These are phyloP conservation scores for Phytopythium montanum DNA, from an alignment of 352 stramenopile genomes.

Conservation along the genomic window DNA sequence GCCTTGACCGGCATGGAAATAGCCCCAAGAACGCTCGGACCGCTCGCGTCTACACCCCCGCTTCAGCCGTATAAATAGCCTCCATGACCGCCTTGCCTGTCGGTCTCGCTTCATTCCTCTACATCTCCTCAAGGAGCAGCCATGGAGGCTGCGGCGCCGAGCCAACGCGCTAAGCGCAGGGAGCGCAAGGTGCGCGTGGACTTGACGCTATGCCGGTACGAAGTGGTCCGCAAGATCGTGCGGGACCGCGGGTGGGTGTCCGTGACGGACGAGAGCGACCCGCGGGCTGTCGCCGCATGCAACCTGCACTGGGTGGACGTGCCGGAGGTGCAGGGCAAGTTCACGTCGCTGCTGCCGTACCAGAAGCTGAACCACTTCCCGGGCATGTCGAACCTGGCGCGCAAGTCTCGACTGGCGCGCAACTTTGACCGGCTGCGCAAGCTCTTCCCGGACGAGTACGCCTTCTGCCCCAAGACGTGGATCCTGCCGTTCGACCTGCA, in stretches of 20 bases:
- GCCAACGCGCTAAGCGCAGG: slow-evolving; percentile 22
- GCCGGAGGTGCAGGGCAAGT: slow-evolving; percentile 87
- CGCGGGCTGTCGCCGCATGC: slow-evolving; percentile 57
- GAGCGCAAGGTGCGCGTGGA: slow-evolving; percentile 66
- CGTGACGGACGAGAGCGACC: slow-evolving; percentile 72
- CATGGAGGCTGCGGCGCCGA: slow-evolving; percentile 14
- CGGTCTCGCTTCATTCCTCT: not conserved
- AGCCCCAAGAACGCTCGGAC: not conserved
- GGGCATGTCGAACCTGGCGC: slow-evolving; percentile 93
- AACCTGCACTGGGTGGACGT: slow-evolving; percentile 96
- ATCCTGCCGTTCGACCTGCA: slow-evolving; percentile 94
- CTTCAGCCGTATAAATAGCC: not conserved
- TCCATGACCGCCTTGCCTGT: not conserved
- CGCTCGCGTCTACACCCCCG: not conserved
- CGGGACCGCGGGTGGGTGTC: slow-evolving; percentile 73
- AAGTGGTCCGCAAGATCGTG: slow-evolving; percentile 79
- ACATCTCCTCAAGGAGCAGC: not conserved
- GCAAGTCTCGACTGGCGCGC: slow-evolving; percentile 94
- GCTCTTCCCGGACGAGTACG: slow-evolving; percentile 90
- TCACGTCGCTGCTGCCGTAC: slow-evolving; percentile 88
- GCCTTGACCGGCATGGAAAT: not conserved
- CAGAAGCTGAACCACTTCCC: slow-evolving; percentile 96
- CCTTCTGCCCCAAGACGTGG: slow-evolving; percentile 95
- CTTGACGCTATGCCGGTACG: slow-evolving; percentile 72
- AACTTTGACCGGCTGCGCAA: slow-evolving; percentile 96